A percentile compares a stretch with the other conserved stretches of the same genome.
Evolutionary conservation across 1,139 yeast genomes (phyloP).

Genomic region (Hansenula anomala): DNA sequence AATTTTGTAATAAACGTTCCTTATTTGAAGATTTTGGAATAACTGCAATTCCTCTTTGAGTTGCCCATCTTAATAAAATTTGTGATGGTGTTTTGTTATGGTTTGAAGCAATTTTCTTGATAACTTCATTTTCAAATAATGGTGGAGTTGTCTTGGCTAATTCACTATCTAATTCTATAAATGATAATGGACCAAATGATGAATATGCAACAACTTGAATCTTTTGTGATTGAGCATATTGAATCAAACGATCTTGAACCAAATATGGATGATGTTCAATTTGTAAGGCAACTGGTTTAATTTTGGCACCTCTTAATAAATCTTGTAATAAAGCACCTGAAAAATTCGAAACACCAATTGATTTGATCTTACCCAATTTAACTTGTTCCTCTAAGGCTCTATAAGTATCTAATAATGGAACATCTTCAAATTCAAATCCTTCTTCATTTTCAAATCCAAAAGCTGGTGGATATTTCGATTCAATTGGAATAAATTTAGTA

Average conservation of each 20-base stretch:
- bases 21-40: constrained; percentile 72
- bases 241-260: constrained; percentile 65
- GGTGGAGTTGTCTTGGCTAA: constrained; percentile 49
- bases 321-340: constrained; percentile 72
- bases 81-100: constrained; percentile 55
- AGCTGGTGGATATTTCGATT: constrained; percentile 69
- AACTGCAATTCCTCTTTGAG: constrained; percentile 66
- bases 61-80: constrained; percentile 75
- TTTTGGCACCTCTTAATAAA: constrained; percentile 62
- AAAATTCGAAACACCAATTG: constrained; percentile 85
- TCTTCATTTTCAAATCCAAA: constrained; percentile 64
- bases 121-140: constrained; percentile 49
- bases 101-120: constrained; percentile 47
- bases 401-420: constrained; percentile 77
- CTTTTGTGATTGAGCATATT: constrained; percentile 55
- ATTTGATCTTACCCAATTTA: constrained; percentile 58
- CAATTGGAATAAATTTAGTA: constrained; percentile 65
- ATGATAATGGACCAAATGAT: constrained; percentile 78
- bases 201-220: constrained; percentile 82
- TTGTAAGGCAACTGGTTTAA: constrained; percentile 69
- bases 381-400: constrained; percentile 66
- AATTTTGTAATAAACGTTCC: constrained; percentile 55
- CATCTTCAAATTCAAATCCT: constrained; percentile 55
- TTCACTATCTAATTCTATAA: constrained; percentile 53
- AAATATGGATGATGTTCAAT: constrained; percentile 91